Percentiles rank a stretch among this genome's conserved stretches.
Conservation (phyloP, 257 asterid species). For the Rubia yunnanensis region DNA sequence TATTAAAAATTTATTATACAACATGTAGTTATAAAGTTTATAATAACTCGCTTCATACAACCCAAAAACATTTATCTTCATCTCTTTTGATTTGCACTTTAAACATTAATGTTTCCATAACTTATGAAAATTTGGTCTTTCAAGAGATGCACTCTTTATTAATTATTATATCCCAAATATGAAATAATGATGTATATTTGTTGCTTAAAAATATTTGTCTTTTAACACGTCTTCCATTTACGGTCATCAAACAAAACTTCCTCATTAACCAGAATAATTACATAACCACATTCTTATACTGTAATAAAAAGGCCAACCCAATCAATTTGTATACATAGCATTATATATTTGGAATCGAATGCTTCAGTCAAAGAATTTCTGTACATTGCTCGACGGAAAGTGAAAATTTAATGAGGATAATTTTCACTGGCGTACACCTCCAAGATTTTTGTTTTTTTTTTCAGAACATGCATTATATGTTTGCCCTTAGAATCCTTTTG, state of each 20-base stretch:
- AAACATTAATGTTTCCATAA: too few relatives aligned
- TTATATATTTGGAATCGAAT: neutral
- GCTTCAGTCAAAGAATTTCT: neutral
- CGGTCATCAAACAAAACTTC: too few relatives aligned
- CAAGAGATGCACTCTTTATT: too few relatives aligned
- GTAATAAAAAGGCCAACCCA: neutral
- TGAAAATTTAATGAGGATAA: neutral
- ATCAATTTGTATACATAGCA: neutral
- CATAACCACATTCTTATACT: neutral
- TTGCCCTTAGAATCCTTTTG: too few relatives aligned
- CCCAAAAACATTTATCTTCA: too few relatives aligned
- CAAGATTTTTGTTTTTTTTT: neutral
- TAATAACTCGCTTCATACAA: too few relatives aligned
- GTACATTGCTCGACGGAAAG: conserved; percentile 3
- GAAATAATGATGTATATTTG: too few relatives aligned
- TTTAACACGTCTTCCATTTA: neutral
- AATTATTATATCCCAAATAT: neutral
- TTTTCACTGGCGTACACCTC: neutral
- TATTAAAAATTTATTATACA: too few relatives aligned
- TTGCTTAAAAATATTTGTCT: too few relatives aligned
- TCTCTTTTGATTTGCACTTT: too few relatives aligned
- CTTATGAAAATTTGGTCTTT: too few relatives aligned
- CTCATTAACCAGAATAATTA: neutral
- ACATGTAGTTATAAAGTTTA: too few relatives aligned
- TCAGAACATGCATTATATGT: conserved; percentile 4